Base-by-base conservation (phyloP, 805 yeast species). In the Wickerhamomyces silvicola region DNA sequence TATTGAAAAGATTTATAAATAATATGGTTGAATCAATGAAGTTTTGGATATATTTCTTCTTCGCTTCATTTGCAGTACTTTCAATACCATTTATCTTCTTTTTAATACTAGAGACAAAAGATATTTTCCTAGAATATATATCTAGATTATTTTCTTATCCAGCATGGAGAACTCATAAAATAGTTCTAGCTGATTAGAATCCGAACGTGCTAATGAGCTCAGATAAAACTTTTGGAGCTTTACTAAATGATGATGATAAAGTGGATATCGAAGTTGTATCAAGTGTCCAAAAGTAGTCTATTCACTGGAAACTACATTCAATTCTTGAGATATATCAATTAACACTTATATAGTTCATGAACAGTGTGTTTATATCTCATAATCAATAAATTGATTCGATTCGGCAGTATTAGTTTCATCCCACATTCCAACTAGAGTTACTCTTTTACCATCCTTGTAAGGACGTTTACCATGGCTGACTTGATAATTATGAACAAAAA, bases 51-150 rank as follows among this genome's bases (percentile, higher is more conserved):
- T 68, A 64, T 48, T 64, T 67, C 43, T 57, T 70, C 40, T 43
- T 43, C 31, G 46, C 45, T 9, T 38, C 28, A 2, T 43, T 36
- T 14, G 41, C 42, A 4, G 30, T 39, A 6, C 13, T 45, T 4
- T 41, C 66, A 48, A 39, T 62, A 17, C 70, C 71, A n/a, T 46
- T 59, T 14, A 50, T 63, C 8, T 66, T 53, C 43, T 54, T 66
- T 41, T 48, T 64, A 23, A 60, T 60, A 31, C 73, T 73, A 9
- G 72, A 68, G 40, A 66, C 72, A 4, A 56, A 59, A 31, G 72
- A 70, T 12, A 52, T 70, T 31, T 52, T 67, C 11, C 56, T 66
- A 48, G 75, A 67, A 42, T 64, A 63, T 33, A 63, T 67, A 52
- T 71, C 67, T 30, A 39, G 39, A 18, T 27, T 51, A 15, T 51